Base-by-base conservation (phyloP, 108 stramenopile genomes). In the Skeletonema costatum region DNA sequence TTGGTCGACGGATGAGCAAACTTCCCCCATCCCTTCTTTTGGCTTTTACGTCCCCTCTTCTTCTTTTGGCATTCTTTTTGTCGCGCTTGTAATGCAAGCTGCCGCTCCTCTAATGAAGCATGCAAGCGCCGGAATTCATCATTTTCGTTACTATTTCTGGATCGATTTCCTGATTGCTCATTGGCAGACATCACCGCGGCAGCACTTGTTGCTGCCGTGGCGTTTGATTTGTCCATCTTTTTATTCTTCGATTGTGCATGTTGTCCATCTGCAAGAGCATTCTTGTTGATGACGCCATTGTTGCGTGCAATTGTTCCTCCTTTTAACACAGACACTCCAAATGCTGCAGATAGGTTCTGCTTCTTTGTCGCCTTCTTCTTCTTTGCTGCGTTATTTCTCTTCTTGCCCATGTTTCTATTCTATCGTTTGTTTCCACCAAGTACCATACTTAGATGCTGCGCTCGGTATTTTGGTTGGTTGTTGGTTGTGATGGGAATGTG, bases 251-350 rank as follows among this genome's bases (percentile, higher is more conserved):
- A 41, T 44, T 32, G 50, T 21, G 50, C 50, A 51, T 51, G 6
- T 4, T 51, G 50, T 31, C 38, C 69, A 39, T 70, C 71, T 36
- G 53, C 51, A 13, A 35, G 32, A 53, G 44, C 29, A 19, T 48
- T 65, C 35, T 31, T 31, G 25, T 76, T 69, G 44, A 74, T 60
- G 59, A 76, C 59, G 3, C 75, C 75, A 72, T 76, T 82, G 66
- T 82, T 82, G 59, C 81, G 69, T 29, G 81, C 58, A 53, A 76
- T 75, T n/a, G 81, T 82, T 1, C 75, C 81, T 41, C 80, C 80
- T 70, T 82, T 75, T 13, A 50, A 46, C 32, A 82, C 81, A 35
- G 81, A 82, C 31, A 82, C 74, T 17, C 81, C 81, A 42, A 65
- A 82, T 17, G 80, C 60, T 13, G 80, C 63, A 25, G 80, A 81